phyloP scores from a whole-genome alignment of 2,329 filamentous ascomycete genomes.

The Stachybotrys chlorohalonatus region DNA sequence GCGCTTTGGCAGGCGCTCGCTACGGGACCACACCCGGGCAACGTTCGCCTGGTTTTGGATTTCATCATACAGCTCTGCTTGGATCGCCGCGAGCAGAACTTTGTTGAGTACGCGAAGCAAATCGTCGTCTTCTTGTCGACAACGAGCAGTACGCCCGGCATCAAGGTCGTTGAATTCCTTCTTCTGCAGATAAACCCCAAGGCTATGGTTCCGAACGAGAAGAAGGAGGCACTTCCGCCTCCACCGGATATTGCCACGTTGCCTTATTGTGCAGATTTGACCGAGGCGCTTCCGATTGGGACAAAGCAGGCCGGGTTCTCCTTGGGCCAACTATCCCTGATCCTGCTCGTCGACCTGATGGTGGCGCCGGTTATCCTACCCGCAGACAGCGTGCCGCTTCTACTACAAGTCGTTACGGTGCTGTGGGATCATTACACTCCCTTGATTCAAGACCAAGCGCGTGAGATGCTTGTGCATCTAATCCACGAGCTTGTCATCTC shows the following conservation, averaged over 20 bases:
- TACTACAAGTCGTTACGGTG: slow-evolving; percentile 85
- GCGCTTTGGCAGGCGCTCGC: slow-evolving; percentile 95
- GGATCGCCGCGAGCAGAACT: slow-evolving; percentile 92
- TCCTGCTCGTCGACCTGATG: slow-evolving; percentile 91
- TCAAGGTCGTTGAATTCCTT: slow-evolving; percentile 90
- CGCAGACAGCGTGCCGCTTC: slow-evolving; percentile 70
- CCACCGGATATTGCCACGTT: slow-evolving; percentile 66
- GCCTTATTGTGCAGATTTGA: slow-evolving; percentile 84
- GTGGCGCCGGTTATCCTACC: slow-evolving; percentile 79
- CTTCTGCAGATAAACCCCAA: slow-evolving; percentile 86
- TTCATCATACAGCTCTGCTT: slow-evolving; percentile 94
- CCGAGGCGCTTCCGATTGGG: slow-evolving; percentile 69
- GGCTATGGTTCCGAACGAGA: slow-evolving; percentile 92
- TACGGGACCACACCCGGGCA: slow-evolving; percentile 84
- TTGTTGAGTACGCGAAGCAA: slow-evolving; percentile 96
- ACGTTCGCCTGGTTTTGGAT: slow-evolving; percentile 88
- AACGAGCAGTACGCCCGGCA: slow-evolving; percentile 61
- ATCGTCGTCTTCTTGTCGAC: slow-evolving; percentile 94
- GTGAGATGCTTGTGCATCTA: slow-evolving; percentile 95
- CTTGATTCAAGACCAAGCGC: slow-evolving; percentile 89
- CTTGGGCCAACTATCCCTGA: slow-evolving; percentile 83
- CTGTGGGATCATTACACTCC: slow-evolving; percentile 97
- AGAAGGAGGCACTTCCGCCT: slow-evolving; percentile 56
- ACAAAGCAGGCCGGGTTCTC: slow-evolving; percentile 92
- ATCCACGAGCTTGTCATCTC: slow-evolving; percentile 91